Percentiles rank a stretch among this genome's conserved stretches.
Conservation (phyloP, 2,329 filamentous ascomycete genomes). For the Lachnellula subtilissima region DNA sequence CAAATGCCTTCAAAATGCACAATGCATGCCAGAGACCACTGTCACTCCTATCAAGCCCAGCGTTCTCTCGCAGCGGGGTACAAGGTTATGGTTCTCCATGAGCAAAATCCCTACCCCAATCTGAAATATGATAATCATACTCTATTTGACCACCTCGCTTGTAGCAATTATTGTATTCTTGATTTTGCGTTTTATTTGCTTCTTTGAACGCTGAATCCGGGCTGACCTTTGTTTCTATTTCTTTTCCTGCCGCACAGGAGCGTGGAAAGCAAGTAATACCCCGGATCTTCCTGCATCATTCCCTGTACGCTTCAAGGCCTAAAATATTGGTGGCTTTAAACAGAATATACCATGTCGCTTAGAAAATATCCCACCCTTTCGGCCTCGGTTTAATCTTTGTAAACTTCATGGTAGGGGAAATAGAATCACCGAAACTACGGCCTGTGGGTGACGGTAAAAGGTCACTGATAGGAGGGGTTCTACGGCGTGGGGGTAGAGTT, state of each 20-base stretch:
- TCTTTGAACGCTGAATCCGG: neutral
- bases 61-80: neutral
- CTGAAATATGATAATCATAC: neutral
- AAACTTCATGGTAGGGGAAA: neutral
- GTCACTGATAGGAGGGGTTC: neutral
- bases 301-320: slow-evolving; percentile 10
- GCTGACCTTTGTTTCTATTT: neutral
- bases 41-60: slow-evolving; percentile 2
- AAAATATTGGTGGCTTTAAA: slow-evolving; percentile 21
- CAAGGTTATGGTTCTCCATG: neutral
- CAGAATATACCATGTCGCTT: slow-evolving; percentile 6
- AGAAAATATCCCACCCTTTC: neutral
- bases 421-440: slow-evolving; percentile 1
- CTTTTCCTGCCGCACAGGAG: slow-evolving; percentile 10
- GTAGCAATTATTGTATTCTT: neutral
- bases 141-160: neutral
- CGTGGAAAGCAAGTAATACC: slow-evolving; percentile 13
- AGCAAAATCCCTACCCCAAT: neutral
- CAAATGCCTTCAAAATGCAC: neutral
- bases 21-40: neutral
- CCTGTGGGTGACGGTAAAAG: neutral
- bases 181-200: neutral
- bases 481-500: slow-evolving; percentile 3
- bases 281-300: slow-evolving; percentile 3
- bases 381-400: no score